These are phyloP conservation scores for Plantago coronopus DNA, from an alignment of 305 asterid genomes.

Conservation along the genomic window DNA sequence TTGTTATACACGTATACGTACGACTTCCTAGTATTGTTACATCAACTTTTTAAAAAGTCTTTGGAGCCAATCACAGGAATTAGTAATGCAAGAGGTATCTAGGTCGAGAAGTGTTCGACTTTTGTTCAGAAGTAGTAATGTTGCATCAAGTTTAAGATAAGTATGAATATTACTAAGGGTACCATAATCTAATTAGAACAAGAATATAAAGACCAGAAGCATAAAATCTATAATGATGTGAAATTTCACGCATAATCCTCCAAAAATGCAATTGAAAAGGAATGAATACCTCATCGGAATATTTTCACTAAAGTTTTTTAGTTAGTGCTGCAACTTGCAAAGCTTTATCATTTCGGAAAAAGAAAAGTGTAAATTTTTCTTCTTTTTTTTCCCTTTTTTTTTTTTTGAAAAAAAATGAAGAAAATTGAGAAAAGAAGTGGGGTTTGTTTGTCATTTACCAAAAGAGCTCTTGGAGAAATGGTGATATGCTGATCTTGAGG, in stretches of 20 bases:
- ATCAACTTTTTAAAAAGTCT: no score
- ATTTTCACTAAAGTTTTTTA: slow-evolving; percentile 28
- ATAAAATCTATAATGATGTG: neutral
- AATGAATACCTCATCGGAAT: slow-evolving; percentile 37
- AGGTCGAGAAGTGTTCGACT: no score
- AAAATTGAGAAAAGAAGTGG: slow-evolving; percentile 27
- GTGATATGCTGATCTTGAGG: slow-evolving; percentile 13
- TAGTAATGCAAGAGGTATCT: no score
- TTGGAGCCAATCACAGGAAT: no score
- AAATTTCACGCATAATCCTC: slow-evolving; percentile 34
- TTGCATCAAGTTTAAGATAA: slow-evolving; percentile 25
- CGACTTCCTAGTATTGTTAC: no score
- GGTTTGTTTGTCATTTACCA: slow-evolving; percentile 43
- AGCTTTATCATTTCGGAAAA: slow-evolving; percentile 28
- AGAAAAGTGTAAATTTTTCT: slow-evolving; percentile 18
- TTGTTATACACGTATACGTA: no score
- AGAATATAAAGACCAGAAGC: slow-evolving; percentile 27
- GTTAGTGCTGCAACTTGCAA: slow-evolving; percentile 45
- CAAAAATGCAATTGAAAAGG: slow-evolving; percentile 24
- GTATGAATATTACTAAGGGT: slow-evolving; percentile 25
- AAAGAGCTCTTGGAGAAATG: slow-evolving; percentile 26
- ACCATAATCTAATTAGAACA: slow-evolving; percentile 34
- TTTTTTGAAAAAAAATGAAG: neutral
- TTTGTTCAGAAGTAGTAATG: slow-evolving; percentile 22
- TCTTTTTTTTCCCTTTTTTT: neutral